Base-by-base conservation (phyloP, 495 filamentous ascomycete genomes). In the Opeltia flavorubescens region DNA sequence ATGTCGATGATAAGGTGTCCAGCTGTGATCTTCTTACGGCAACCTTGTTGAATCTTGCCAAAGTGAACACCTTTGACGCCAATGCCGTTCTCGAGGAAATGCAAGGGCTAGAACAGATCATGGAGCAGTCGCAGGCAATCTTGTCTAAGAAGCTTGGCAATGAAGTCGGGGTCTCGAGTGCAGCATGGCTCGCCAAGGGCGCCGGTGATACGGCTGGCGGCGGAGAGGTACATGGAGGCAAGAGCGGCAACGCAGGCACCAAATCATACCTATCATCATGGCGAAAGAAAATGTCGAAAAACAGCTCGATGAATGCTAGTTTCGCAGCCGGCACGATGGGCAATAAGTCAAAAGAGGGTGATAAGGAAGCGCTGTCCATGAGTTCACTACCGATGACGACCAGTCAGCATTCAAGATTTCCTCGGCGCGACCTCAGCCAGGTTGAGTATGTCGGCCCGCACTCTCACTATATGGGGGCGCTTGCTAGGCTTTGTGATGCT, bases 11-110 rank as follows among this genome's bases (percentile, higher is more conserved):
- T 50, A 98, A 98, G 64, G 82, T 95, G 25, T 76, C 86, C n/a
- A 84, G 83, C 46, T 95, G 89, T 54, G 93, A 98, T 57, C 69
- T 88, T 29, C 68, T 98, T 30, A 95, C 89, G 6, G 93, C 91
- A 2, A 89, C 91, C 13, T 67, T 98, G 36, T 71, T 84, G 36
- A 89, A 86, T 56, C 71, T 98, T 24, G 75, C 79, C 13, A 75
- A 77, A 44, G 87, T 95, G 4, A 87, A 95, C 53, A 87, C 78
- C 2, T 80, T 78, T 50, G 89, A 96, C 59, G 85, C 89, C 2
- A 87, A 94, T 54, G 84, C 88, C 17, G 78, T 98, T 13, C 66
- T 93, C 26, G 89, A 95, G 54, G 91, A 98, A 59, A 94, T 98
- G 86, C 86, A 95, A 58, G 68, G 77, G n/a, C 71, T 98, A 24